phyloP scores from a whole-genome alignment of 305 asterid species.

The Caryopteris hybrid region DNA sequence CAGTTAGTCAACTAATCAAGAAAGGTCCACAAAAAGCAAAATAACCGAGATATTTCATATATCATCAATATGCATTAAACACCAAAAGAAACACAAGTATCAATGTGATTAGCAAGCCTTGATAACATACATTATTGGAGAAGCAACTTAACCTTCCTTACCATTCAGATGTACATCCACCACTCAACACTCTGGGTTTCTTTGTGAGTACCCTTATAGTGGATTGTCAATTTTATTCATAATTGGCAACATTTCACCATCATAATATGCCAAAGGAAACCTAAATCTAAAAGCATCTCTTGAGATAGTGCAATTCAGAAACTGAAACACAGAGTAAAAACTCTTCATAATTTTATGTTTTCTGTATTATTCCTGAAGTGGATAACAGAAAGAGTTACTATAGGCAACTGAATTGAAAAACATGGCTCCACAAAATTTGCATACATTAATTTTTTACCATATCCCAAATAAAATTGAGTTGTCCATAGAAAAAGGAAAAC shows the following conservation, averaged over 20 bases:
- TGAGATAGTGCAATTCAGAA: neutral
- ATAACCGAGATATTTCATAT: too few species aligned
- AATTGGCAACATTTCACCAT: neutral
- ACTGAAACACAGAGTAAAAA: neutral
- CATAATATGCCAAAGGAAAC: neutral
- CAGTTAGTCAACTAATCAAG: neutral
- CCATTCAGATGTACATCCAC: too few species aligned
- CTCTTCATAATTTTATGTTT: neutral
- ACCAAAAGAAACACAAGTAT: neutral
- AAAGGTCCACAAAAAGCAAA: neutral
- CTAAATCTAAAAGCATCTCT: neutral
- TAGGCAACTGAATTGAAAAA: too few species aligned
- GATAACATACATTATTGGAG: neutral
- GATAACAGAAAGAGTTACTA: too few species aligned
- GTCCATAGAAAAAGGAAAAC: slow-evolving; percentile 23
- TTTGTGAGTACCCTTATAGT: neutral
- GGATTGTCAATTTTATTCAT: neutral
- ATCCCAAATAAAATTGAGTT: neutral
- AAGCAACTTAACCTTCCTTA: too few species aligned
- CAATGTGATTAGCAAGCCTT: neutral
- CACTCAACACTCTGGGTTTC: neutral
- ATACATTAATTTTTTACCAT: neutral
- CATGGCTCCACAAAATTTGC: too few species aligned
- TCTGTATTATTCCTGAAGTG: neutral
- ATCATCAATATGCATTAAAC: neutral